These are phyloP conservation scores for Torrubiellomyces zombiae DNA, from an alignment of 2,329 filamentous ascomycete species.

Conservation along the genomic window DNA sequence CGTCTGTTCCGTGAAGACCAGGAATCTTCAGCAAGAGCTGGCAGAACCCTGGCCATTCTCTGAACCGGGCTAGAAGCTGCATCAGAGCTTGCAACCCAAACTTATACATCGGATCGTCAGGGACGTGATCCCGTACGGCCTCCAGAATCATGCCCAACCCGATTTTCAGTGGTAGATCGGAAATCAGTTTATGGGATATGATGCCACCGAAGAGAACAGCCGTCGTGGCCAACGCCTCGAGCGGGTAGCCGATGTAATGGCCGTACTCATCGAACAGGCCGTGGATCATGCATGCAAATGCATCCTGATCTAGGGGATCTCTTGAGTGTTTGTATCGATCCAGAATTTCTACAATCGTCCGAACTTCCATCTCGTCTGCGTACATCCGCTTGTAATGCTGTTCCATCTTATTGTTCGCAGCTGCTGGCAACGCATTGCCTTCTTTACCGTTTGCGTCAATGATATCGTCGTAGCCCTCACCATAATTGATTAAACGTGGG, in stretches of 20 bases:
- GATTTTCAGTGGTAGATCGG: constrained; percentile 77
- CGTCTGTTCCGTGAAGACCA: constrained; percentile 68
- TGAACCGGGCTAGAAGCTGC: constrained; percentile 66
- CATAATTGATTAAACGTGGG: constrained; percentile 89
- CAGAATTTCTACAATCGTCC: constrained; percentile 70
- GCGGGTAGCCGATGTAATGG: constrained; percentile 86
- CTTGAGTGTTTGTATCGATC: constrained; percentile 77
- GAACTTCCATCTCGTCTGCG: constrained; percentile 71
- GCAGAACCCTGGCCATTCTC: constrained; percentile 94
- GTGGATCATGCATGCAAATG: constrained; percentile 97
- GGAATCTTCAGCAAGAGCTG: constrained; percentile 69
- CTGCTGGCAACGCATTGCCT: constrained; percentile 63
- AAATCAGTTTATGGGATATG: constrained; percentile 83
- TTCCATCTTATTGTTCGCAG: constrained; percentile 84
- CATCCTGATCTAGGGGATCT: constrained; percentile 72
- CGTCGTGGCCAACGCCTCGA: constrained; percentile 90
- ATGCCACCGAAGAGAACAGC: constrained; percentile 94
- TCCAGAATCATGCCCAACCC: constrained; percentile 98
- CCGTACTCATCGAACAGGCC: constrained; percentile 94
- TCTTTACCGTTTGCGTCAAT: constrained; percentile 72
- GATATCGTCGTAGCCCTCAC: constrained; percentile 78
- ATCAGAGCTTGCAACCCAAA: constrained; percentile 92
- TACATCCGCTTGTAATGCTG: constrained; percentile 98
- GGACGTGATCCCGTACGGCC: constrained; percentile 69
- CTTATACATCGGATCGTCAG: constrained; percentile 89